Evolutionary conservation across 352 stramenopile genomes (phyloP).

Genomic region (Phytophthora meadii): DNA sequence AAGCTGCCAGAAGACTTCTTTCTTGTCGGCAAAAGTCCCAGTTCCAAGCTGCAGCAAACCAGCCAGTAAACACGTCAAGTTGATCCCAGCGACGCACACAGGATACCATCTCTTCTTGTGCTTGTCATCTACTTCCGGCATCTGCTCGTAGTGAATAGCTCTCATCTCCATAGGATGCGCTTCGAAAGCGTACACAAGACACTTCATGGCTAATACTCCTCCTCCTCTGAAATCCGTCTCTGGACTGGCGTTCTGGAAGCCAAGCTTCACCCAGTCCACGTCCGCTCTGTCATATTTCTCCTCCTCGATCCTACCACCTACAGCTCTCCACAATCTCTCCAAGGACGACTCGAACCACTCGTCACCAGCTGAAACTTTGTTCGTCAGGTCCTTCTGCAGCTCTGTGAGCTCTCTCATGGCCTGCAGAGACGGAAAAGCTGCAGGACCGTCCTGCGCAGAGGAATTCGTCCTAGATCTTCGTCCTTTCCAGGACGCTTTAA

Average conservation of each 20-base stretch:
- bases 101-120: constrained; percentile 76
- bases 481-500: constrained; percentile 40
- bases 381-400: constrained; percentile 72
- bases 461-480: constrained; percentile 35
- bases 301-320: constrained; percentile 13
- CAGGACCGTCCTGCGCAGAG: not conserved
- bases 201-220: constrained; percentile 84
- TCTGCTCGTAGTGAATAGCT: constrained; percentile 61
- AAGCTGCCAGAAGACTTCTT: constrained; percentile 65
- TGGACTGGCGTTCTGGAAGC: constrained; percentile 80
- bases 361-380: constrained; percentile 66
- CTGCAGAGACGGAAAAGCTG: constrained; percentile 41
- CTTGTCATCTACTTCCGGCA: constrained; percentile 20
- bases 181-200: constrained; percentile 84
- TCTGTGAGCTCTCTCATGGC: constrained; percentile 50
- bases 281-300: constrained; percentile 47
- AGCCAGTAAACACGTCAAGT: constrained; percentile 83
- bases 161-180: constrained; percentile 76
- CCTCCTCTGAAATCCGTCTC: constrained; percentile 87
- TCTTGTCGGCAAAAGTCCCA: constrained; percentile 52
- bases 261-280: constrained; percentile 76
- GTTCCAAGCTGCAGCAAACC: constrained; percentile 74
- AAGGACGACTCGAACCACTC: constrained; percentile 72
- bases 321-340: constrained; percentile 64
- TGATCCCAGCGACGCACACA: constrained; percentile 84